Conservation (phyloP, 352 stramenopile genomes). For the Poterioochromonas sp. region DNA sequence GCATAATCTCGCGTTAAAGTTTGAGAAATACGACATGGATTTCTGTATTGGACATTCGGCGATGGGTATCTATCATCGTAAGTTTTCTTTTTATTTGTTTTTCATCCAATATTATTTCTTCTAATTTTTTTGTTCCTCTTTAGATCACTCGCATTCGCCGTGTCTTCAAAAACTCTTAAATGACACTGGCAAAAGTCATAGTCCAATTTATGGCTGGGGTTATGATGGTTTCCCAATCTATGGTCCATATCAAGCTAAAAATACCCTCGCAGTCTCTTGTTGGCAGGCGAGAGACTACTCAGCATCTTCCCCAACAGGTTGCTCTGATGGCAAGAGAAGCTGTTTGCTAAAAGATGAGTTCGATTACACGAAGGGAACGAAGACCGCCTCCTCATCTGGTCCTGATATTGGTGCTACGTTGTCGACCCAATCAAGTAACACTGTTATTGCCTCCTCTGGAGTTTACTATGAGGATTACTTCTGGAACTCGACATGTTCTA, state of each 20-base stretch:
- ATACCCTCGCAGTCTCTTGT: background rate
- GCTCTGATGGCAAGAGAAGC: background rate
- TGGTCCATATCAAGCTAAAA: background rate
- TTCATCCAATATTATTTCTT: background rate
- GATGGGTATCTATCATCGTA: background rate
- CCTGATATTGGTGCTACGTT: background rate
- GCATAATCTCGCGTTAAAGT: background rate
- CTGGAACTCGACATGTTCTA: background rate
- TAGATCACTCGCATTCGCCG: background rate
- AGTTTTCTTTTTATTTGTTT: background rate
- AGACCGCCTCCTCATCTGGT: background rate
- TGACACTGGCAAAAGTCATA: background rate
- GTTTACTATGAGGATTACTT: conserved; percentile 2
- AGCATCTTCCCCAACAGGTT: background rate
- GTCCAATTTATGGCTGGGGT: background rate
- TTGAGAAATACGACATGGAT: background rate
- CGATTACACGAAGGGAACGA: background rate
- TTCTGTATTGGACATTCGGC: background rate
- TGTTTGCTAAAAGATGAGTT: background rate
- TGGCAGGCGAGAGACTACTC: conserved; percentile 18
- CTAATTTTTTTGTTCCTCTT: background rate
- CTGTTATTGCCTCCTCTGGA: background rate
- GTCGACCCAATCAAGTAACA: background rate
- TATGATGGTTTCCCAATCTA: conserved; percentile 19
- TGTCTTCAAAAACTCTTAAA: background rate